Conservation (phyloP, 2,329 filamentous ascomycete genomes). For the Trichoderma arundinaceum region DNA sequence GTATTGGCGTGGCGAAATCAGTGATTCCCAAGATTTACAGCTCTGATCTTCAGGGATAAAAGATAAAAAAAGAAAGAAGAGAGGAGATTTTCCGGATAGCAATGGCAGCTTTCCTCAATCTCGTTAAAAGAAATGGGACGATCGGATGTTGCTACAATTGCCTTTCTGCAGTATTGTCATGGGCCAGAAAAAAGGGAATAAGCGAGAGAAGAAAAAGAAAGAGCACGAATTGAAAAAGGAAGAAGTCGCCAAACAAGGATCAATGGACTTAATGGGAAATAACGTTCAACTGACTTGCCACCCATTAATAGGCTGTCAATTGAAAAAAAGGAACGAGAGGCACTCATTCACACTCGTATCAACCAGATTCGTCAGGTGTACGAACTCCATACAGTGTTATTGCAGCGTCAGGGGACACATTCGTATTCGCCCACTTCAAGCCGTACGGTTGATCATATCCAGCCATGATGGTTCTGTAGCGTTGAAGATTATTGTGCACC, state of each 20-base stretch:
- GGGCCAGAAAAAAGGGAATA: not conserved
- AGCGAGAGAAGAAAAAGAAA: not conserved
- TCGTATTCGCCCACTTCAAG: not conserved
- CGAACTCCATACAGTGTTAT: too few species aligned
- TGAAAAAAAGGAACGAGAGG: not conserved
- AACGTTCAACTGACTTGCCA: not conserved
- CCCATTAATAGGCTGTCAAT: constrained; percentile 19
- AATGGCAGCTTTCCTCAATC: not conserved
- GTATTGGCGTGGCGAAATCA: not conserved
- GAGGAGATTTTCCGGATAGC: not conserved
- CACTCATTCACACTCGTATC: not conserved
- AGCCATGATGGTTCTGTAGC: not conserved
- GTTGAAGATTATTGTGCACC: not conserved
- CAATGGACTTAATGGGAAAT: not conserved
- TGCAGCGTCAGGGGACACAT: not conserved
- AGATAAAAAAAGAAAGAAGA: not conserved
- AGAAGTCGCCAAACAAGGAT: not conserved
- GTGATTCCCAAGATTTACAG: not conserved
- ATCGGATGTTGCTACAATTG: constrained; percentile 7
- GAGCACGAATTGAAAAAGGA: not conserved
- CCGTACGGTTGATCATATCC: too few species aligned
- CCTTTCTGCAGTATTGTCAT: not conserved
- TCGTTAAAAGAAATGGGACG: not conserved
- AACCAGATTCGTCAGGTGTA: not conserved
- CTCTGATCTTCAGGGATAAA: not conserved